phyloP scores from a whole-genome alignment of 352 stramenopile species.

The Elongisporangium prolatum region DNA sequence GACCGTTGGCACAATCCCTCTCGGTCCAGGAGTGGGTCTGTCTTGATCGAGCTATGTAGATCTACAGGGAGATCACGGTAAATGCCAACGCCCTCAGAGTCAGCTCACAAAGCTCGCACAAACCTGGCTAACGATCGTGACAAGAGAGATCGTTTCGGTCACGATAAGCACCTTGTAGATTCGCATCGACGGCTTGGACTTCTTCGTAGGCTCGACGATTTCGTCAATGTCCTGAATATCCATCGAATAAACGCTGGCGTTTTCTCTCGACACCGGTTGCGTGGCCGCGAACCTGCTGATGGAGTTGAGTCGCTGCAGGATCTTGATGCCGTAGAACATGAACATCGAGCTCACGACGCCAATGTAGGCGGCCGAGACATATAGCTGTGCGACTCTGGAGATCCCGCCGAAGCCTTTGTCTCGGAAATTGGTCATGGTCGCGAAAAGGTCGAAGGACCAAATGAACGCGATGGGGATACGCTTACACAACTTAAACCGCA shows the following conservation, averaged over 20 bases:
- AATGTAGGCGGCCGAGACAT: conserved; percentile 13
- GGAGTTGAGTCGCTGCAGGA: conserved; percentile 33
- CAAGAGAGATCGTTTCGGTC: conserved; percentile 26
- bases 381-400: conserved; percentile 16
- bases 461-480: conserved; percentile 19
- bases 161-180: conserved; percentile 55
- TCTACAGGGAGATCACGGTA: background rate
- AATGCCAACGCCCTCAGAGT: too few species aligned
- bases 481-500: conserved; percentile 22
- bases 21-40: background rate
- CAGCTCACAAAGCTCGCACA: background rate
- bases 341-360: conserved; percentile 22
- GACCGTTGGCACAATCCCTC: conserved; percentile 3
- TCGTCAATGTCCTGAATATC: conserved; percentile 6
- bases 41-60: background rate
- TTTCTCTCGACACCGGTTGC: conserved; percentile 7
- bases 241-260: background rate
- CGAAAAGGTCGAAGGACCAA: conserved; percentile 35
- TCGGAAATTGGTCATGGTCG: conserved; percentile 23
- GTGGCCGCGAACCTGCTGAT: conserved; percentile 28
- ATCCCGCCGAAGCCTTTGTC: conserved; percentile 32
- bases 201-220: conserved; percentile 15
- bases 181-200: conserved; percentile 21
- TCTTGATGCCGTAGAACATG: conserved; percentile 22
- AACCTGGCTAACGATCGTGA: conserved; percentile 39